Base-by-base conservation (phyloP, 768 basidiomycete genomes). In the Naganishia kalamii region DNA sequence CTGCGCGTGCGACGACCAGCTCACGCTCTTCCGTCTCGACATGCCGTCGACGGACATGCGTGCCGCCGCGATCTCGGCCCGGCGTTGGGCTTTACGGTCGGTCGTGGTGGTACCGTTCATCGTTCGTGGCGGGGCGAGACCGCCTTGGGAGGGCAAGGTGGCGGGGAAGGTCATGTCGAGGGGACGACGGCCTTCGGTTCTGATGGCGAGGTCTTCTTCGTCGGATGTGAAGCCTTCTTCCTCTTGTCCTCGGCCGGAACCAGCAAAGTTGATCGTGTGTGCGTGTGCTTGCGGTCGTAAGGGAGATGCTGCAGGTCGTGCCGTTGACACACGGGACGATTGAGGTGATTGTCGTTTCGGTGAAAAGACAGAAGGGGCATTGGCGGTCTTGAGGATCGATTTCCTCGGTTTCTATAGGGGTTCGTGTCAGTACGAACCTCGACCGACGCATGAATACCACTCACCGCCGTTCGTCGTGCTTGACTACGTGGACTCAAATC, bases 1-100 rank as follows among this genome's bases (percentile, higher is more conserved):
- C 67, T 74, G 71, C 2, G 74, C 74, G 41, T 72, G 70, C 0
- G 71, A 65, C 0, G 77, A 75, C 63, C 76, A 78, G 65, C 71
- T 75, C 44, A 78, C 77, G 49, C 74, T 64, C 54, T 75, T 68
- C 21, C 67, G 52, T 32, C 71, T 48, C 27, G 59, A 63, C n/a
- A 65, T 50, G 30, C 54, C 54, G 27, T 57, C 54, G 21, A 57
- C 54, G 6, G 54, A 57, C 37, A 57, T 21, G 10, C 54, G 35
- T 37, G 54, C 54, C 44, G 43, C 27, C 8, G 51, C 54, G 44
- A 30, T 60, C 30, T 62, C 59, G 27, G n/a, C 65, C 37, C 50
- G 60, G 63, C 59, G 21, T 66, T 52, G 59, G 61, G 35, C 52
- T 47, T 44, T 27, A 17, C 41, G 51, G 27, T 29, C 62, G 6